Evolutionary conservation across 176 grass and related monocot genomes (phyloP).

Genomic region (Triticum turgidum): DNA sequence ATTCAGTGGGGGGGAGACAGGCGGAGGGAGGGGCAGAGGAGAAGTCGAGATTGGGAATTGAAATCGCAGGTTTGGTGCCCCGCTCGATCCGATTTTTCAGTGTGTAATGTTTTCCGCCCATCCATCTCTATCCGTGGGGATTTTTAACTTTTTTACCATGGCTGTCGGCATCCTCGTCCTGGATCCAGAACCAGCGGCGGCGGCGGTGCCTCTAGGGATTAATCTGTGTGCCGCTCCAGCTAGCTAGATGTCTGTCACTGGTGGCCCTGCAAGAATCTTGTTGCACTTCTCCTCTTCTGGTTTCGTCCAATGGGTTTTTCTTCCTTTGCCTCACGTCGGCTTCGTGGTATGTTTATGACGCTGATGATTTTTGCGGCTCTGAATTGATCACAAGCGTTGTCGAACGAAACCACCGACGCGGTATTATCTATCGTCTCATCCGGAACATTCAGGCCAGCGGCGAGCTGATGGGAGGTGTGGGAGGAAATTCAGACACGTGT

Average conservation of each 20-base stretch:
- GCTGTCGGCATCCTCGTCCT: neutral
- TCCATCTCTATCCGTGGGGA: neutral
- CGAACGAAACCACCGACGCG: neutral
- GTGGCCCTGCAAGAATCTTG: too few species aligned
- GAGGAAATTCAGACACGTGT: too few species aligned
- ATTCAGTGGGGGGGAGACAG: neutral
- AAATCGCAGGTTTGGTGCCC: neutral
- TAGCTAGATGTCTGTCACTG: too few species aligned
- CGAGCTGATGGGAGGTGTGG: neutral
- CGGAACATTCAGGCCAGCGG: neutral
- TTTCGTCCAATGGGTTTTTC: neutral
- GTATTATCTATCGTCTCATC: neutral
- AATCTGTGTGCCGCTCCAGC: too few species aligned
- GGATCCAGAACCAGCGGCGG: too few species aligned
- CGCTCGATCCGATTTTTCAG: neutral
- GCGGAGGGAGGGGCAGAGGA: neutral
- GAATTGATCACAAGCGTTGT: neutral
- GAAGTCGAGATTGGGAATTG: neutral
- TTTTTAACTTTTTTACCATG: neutral
- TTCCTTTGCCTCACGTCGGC: neutral
- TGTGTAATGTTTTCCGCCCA: neutral
- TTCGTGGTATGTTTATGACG: too few species aligned
- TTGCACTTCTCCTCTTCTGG: too few species aligned
- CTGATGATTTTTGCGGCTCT: neutral
- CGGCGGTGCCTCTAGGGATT: too few species aligned